A percentile compares a stretch with the other conserved stretches of the same genome.
phyloP scores from a whole-genome alignment of 192 early-diverging fungal species.

The Cetraspora pellucida region DNA sequence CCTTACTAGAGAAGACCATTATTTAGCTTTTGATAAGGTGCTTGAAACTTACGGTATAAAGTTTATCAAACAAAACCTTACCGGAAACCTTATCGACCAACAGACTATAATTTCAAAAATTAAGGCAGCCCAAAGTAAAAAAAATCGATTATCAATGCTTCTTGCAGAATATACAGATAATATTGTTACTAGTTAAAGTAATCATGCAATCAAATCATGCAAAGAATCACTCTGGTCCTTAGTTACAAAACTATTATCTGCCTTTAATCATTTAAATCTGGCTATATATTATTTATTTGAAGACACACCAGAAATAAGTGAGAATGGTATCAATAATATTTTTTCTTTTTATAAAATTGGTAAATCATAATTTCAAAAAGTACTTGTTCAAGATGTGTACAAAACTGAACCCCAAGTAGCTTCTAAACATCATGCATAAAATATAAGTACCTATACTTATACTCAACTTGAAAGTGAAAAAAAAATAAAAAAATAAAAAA shows the following conservation, averaged over 20 bases:
- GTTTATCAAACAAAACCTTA: conserved; percentile 11
- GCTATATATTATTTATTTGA: neutral
- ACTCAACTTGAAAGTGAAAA: conserved; percentile 1
- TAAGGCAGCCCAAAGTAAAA: conserved; percentile 13
- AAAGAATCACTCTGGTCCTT: conserved; percentile 7
- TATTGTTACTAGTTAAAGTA: conserved; percentile 9
- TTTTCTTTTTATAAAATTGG: conserved; percentile 15
- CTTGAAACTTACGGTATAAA: conserved; percentile 22
- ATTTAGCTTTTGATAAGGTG: conserved; percentile 20
- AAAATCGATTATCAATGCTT: conserved; percentile 21
- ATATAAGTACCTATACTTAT: conserved; percentile 18
- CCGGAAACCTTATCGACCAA: neutral
- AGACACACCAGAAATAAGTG: neutral
- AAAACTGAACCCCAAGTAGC: conserved; percentile 11
- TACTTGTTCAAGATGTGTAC: conserved; percentile 4
- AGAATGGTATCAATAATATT: neutral
- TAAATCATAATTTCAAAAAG: neutral
- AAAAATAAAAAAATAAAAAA: too few species aligned
- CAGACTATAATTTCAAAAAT: neutral
- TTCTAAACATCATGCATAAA: neutral
- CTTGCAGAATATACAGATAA: conserved; percentile 20
- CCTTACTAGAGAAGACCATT: neutral
- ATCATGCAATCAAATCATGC: neutral
- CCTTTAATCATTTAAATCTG: neutral
- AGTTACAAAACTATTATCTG: neutral